These are phyloP conservation scores for Cladophialophora exuberans DNA, from an alignment of 2,329 filamentous ascomycete genomes.

Conservation along the genomic window DNA sequence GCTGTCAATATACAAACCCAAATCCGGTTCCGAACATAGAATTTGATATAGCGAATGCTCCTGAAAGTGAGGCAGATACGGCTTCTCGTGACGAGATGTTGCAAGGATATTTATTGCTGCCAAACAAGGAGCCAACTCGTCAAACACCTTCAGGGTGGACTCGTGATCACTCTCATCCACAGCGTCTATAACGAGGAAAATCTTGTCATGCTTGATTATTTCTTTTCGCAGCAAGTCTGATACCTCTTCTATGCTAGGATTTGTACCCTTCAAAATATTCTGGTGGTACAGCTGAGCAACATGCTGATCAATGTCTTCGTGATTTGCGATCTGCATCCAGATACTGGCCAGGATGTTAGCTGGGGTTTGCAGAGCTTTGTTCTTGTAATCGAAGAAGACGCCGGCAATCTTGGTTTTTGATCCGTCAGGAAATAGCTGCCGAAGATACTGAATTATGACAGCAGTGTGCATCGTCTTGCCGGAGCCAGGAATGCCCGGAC, in stretches of 20 bases:
- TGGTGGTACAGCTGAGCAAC: neutral
- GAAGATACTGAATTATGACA: neutral
- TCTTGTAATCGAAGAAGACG: neutral
- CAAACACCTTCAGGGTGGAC: neutral
- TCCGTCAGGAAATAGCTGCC: neutral
- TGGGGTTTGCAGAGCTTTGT: neutral
- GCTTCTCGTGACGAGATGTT: neutral
- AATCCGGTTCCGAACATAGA: neutral
- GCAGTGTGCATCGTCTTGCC: neutral
- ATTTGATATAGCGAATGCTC: too few species aligned
- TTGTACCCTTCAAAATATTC: neutral
- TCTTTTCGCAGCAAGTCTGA: neutral
- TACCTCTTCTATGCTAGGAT: neutral
- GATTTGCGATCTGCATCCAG: neutral
- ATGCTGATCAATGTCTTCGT: neutral
- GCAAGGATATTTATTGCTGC: neutral
- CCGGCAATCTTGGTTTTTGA: neutral
- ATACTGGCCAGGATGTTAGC: neutral
- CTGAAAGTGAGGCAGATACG: too few species aligned
- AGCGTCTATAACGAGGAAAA: neutral
- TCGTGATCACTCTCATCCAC: neutral
- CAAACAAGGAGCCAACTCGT: neutral
- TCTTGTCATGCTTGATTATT: neutral
- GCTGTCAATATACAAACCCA: neutral
- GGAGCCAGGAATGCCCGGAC: neutral